Evolutionary conservation across 2,329 filamentous ascomycete species (phyloP).

Genomic region (Mycogone perniciosa): DNA sequence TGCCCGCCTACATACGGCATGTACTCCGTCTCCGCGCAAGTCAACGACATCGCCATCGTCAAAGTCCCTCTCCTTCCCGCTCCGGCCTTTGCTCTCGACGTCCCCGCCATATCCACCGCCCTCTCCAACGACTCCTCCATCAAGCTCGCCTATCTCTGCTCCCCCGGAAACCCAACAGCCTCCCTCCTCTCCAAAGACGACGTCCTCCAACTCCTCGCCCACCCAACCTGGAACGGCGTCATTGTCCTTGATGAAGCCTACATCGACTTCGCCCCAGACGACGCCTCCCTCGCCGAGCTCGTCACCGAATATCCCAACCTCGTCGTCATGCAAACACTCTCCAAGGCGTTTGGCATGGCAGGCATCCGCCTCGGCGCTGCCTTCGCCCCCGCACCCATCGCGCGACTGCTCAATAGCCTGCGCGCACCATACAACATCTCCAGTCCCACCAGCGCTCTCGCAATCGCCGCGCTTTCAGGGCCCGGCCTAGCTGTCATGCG

Average conservation of each 20-base stretch:
- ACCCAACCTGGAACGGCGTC: constrained; percentile 91
- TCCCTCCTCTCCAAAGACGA: constrained; percentile 69
- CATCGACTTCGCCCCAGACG: constrained; percentile 77
- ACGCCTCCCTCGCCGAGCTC: constrained; percentile 81
- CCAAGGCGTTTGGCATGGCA: constrained; percentile 92
- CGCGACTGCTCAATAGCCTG: constrained; percentile 76
- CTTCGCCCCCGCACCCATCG: constrained; percentile 70
- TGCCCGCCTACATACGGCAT: constrained; percentile 98
- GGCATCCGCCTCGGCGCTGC: constrained; percentile 86
- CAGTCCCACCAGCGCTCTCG: constrained; percentile 77
- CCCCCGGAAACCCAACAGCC: constrained; percentile 90
- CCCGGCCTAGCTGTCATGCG: constrained; percentile 69
- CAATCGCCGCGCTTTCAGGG: constrained; percentile 61
- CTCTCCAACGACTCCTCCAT: constrained; percentile 58
- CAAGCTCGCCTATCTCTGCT: constrained; percentile 90
- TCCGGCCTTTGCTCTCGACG: constrained; percentile 68
- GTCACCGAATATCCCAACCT: constrained; percentile 90
- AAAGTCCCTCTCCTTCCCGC: constrained; percentile 74
- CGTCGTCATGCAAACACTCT: constrained; percentile 97
- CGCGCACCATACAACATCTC: constrained; percentile 97
- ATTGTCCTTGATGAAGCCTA: constrained; percentile 95
- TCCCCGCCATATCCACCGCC: constrained; percentile 58
- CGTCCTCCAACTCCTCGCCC: constrained; percentile 66
- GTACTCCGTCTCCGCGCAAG: constrained; percentile 90
- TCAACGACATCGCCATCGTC: constrained; percentile 84